These are phyloP conservation scores for Macadamia tetraphylla DNA, from an alignment of 164 flowering plant genomes.

Conservation along the genomic window DNA sequence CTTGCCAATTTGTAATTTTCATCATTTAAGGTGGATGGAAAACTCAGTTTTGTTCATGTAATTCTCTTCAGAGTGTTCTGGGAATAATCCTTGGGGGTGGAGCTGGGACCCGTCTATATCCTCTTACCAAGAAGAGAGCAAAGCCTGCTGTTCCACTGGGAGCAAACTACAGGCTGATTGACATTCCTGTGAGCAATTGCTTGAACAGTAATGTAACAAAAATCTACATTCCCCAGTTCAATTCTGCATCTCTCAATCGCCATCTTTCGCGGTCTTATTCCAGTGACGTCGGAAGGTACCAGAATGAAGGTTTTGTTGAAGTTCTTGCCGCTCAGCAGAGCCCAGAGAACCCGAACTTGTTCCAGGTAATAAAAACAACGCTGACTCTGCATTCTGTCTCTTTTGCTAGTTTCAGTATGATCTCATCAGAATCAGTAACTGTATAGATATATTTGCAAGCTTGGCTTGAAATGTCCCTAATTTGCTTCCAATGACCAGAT, in stretches of 20 bases:
- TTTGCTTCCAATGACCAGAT: too few relatives aligned
- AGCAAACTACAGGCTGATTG: slow-evolving; percentile 85
- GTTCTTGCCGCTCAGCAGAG: slow-evolving; percentile 98
- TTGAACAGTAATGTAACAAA: slow-evolving; percentile 43
- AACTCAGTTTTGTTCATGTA: not conserved
- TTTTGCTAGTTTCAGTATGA: too few relatives aligned
- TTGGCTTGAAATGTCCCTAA: too few relatives aligned
- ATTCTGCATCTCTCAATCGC: slow-evolving; percentile 72
- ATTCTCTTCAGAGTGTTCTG: slow-evolving; percentile 60
- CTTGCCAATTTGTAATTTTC: too few relatives aligned
- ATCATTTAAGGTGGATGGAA: too few relatives aligned
- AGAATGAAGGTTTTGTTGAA: slow-evolving; percentile 90
- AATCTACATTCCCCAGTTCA: not conserved
- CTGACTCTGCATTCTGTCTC: too few relatives aligned
- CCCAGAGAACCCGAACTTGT: slow-evolving; percentile 93
- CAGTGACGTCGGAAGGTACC: slow-evolving; percentile 74
- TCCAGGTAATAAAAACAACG: slow-evolving; percentile 47
- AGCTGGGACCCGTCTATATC: slow-evolving; percentile 82
- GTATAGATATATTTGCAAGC: too few relatives aligned
- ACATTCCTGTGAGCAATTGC: slow-evolving; percentile 88
- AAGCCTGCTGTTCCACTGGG: slow-evolving; percentile 90
- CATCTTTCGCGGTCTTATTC: slow-evolving; percentile 88
- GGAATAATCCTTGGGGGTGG: slow-evolving; percentile 94
- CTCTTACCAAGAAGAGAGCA: slow-evolving; percentile 87
- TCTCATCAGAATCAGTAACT: too few relatives aligned